Evolutionary conservation across 345 rosid genomes (phyloP), one percentile per base, ranked within the genome.

Genomic region (Gossypium rotundifolium): DNA sequence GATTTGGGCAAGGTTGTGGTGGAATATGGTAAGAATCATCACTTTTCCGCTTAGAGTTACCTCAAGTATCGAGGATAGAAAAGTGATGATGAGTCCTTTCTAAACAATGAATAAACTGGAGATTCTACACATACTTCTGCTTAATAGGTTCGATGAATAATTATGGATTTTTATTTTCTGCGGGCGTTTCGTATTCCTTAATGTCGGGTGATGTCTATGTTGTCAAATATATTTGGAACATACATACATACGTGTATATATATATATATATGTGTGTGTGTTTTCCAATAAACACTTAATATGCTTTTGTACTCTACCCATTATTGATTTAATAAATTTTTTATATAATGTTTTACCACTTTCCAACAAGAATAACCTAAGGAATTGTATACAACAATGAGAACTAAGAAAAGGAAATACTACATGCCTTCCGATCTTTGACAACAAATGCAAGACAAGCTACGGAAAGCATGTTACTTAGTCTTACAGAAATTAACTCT

Each of bases 21-120:
- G 72, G 58, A 8, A 9, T 48, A 14, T 60, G 55, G 17, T 11
- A 66, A 72, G 52, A 83, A 81, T 65, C 75, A 54, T 61, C 68
- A 25, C 0, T 73, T 61, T 17, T 60, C 29, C 57, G 10, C 11
- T 14, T 73, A 59, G 64, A 58, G 7, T 23, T 58, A 4, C 63
- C 29, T 23, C 33, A 11, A 12, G 7, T 11, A 25, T 22, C 62
- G 13, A 12, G 29, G 16, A 22, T 25, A 22, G 5, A 45, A 45
- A 45, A 45, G 49, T 45, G 49, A 45, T 33, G 7, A 33, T 33
- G 40, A 33, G n/a, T 14, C n/a, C n/a, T 53, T 14, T 6, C 1
- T 29, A 52, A 52, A 29, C 7, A 45, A 52, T 11, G 11, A 55
- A 53, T 40, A 71, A 71, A 71, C 49, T 0, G 7, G 29, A 53